Percentiles rank a stretch among this genome's conserved stretches.
phyloP scores from a whole-genome alignment of 306 rosid genomes.

The Rosa lucieae region DNA sequence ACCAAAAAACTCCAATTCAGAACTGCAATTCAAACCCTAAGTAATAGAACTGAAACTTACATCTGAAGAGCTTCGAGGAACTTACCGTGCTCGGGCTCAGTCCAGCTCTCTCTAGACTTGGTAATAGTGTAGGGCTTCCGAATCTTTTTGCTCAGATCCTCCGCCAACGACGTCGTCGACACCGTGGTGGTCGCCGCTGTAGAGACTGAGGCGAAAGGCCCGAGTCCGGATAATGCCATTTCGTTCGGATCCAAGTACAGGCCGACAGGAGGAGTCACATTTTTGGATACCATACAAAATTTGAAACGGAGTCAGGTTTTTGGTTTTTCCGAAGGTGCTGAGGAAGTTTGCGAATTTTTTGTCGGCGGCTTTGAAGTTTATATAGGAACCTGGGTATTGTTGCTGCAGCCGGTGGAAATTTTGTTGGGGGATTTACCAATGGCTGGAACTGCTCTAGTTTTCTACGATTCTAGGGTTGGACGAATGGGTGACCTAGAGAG shows the following conservation, averaged over 20 bases:
- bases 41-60: constrained; percentile 36
- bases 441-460: no score
- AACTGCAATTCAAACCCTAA: constrained; percentile 5
- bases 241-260: constrained; percentile 62
- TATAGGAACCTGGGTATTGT: not conserved
- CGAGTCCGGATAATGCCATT: constrained; percentile 59
- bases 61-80: constrained; percentile 95
- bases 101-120: constrained; percentile 98
- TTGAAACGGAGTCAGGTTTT: not conserved
- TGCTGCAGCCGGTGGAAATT: not conserved
- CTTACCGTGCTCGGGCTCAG: constrained; percentile 96
- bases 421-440: not conserved
- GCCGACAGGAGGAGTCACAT: constrained; percentile 59
- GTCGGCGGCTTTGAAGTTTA: not conserved
- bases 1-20: not conserved
- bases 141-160: constrained; percentile 71
- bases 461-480: no score
- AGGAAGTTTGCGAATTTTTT: not conserved
- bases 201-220: constrained; percentile 42
- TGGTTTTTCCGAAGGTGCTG: not conserved
- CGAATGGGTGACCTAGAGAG: no score
- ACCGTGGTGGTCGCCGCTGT: constrained; percentile 18
- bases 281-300: constrained; percentile 57
- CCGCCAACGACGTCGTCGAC: constrained; percentile 39
- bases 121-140: constrained; percentile 93